phyloP scores from a whole-genome alignment of 495 filamentous ascomycete species.

The Pyrenula massariospora region DNA sequence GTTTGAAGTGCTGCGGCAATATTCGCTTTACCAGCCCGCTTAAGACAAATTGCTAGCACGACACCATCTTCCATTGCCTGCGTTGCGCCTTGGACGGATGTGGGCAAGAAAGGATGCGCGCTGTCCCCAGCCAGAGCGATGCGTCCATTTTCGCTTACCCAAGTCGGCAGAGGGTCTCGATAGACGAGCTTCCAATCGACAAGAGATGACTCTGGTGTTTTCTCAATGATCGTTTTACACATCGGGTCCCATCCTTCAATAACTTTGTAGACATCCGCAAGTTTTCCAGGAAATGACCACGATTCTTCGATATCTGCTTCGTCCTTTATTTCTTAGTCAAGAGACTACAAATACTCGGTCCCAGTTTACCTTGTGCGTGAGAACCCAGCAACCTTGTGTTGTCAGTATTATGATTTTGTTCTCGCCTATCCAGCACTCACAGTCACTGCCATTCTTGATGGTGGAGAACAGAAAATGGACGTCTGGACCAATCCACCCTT shows the following conservation, averaged over 20 bases:
- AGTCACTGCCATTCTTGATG: conserved; percentile 50
- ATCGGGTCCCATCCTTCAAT: conserved; percentile 55
- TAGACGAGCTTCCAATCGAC: conserved; percentile 67
- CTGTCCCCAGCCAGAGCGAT: conserved; percentile 58
- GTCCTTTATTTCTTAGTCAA: conserved; percentile 13
- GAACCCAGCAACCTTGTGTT: conserved; percentile 43
- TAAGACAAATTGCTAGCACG: conserved; percentile 50
- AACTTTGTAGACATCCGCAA: conserved; percentile 41
- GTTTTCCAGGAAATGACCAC: conserved; percentile 50
- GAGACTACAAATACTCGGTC: neutral
- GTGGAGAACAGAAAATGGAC: conserved; percentile 53
- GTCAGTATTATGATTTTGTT: neutral
- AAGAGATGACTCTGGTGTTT: conserved; percentile 42
- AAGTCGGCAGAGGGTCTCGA: conserved; percentile 55
- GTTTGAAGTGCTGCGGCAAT: conserved; percentile 30
- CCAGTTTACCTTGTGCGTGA: conserved; percentile 43
- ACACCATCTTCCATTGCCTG: conserved; percentile 66
- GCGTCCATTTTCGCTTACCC: conserved; percentile 44
- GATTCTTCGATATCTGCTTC: conserved; percentile 50
- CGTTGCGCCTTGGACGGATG: conserved; percentile 58
- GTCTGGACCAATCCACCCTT: conserved; percentile 49
- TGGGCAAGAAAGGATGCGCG: conserved; percentile 65
- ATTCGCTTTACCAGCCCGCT: conserved; percentile 38
- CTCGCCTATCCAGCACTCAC: conserved; percentile 8
- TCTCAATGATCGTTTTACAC: conserved; percentile 43